Base-by-base conservation (phyloP, 345 rosid species). In the Corchorus olitorius region DNA sequence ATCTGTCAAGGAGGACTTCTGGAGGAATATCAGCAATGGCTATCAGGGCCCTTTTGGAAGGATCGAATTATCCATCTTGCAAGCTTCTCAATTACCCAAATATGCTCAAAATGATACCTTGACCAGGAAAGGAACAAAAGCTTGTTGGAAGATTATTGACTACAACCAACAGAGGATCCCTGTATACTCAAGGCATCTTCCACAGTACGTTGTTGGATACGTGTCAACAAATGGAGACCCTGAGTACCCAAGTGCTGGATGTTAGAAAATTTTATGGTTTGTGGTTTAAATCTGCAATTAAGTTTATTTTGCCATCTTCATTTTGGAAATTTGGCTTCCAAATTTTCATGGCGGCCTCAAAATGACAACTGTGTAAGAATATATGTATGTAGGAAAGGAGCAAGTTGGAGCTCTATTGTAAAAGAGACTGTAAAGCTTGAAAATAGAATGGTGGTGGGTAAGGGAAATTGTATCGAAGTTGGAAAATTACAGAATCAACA, bases 91-190 rank as follows among this genome's bases (percentile, higher is more conserved):
- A 59, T 78, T 87, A 41, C 80, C 83, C 39, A 78, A 77, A 80
- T 73, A 74, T 67, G 79, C 72, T 73, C 77, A 66, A 70, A 55
- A 49, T 34, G 77, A 78, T 45, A 65, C 73, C 39, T 77, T 46
- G 73, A 84, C 70, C 73, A 75, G 73, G 76, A 84, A 86, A 78
- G 75, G 70, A 74, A 65, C 70, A 20, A 83, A 69, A 80, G 81
- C 86, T 67, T 81, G 84, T 76, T 86, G 91, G 89, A 87, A 82
- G 78, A 80, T 83, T 46, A 71, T 53, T 6, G 87, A 87, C 77
- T 79, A 83, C 83, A 48, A 83, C 54, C 86, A 65, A 5, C 78
- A 17, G 16, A 81, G 78, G 74, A 76, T 17, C 55, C 88, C 83
- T 5, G 77, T 86, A 35, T 82, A 81, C 81, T 85, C 86, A 10